Percentiles rank a stretch among this genome's conserved stretches.
Conservation (phyloP, 2,329 filamentous ascomycete genomes). For the Grosmannia serpens region DNA sequence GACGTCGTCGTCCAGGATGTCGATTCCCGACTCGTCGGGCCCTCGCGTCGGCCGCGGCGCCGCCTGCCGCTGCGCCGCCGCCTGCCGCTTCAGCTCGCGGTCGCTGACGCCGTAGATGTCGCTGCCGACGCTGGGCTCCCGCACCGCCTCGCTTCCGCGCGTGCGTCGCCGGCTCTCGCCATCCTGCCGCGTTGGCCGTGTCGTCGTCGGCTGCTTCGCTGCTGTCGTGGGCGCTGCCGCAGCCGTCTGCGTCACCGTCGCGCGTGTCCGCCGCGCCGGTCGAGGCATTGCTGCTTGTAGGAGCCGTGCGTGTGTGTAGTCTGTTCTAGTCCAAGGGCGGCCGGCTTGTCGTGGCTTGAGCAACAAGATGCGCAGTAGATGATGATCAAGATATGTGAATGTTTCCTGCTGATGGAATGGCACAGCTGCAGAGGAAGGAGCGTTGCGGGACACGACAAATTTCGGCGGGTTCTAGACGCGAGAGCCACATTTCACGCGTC, state of each 20-base stretch:
- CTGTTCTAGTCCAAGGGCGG: too few relatives aligned
- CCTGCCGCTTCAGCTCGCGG: background rate
- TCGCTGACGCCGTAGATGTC: slow-evolving; percentile 3
- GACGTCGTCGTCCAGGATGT: slow-evolving; percentile 32
- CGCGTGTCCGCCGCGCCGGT: slow-evolving; percentile 11
- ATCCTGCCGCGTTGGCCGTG: background rate
- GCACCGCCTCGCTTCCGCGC: slow-evolving; percentile 21
- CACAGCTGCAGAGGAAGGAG: background rate
- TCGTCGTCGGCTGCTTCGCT: slow-evolving; percentile 15
- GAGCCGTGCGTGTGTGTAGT: background rate
- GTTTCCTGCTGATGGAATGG: background rate
- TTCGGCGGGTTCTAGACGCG: background rate
- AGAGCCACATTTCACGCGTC: background rate
- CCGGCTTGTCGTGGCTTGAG: background rate
- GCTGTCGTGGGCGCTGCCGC: background rate
- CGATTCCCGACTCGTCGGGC: slow-evolving; percentile 33
- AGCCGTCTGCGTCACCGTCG: slow-evolving; percentile 5
- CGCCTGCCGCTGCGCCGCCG: background rate
- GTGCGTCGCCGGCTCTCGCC: slow-evolving; percentile 3
- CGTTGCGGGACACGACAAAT: slow-evolving; percentile 1
- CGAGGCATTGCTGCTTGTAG: slow-evolving; percentile 10
- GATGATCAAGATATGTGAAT: too few relatives aligned
- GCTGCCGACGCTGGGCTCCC: slow-evolving; percentile 20
- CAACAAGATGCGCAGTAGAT: too few relatives aligned
- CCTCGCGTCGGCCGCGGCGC: slow-evolving; percentile 18